These are phyloP conservation scores for Aspergillus quadrilineatus DNA, from an alignment of 2,329 filamentous ascomycete genomes.

Conservation along the genomic window DNA sequence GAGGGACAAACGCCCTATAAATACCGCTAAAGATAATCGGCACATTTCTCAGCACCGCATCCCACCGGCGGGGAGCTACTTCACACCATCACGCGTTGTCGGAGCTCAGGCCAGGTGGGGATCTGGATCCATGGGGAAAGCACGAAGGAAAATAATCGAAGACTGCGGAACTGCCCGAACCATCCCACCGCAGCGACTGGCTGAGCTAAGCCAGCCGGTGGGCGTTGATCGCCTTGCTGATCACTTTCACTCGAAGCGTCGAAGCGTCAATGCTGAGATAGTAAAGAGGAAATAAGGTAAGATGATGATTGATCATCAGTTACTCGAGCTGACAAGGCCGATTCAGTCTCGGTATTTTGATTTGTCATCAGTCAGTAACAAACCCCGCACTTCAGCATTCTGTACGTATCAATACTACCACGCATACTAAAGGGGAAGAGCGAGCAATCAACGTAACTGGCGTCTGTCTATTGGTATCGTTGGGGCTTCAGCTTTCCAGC, in stretches of 20 bases:
- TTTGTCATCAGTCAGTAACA: too few relatives aligned
- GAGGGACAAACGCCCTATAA: neutral
- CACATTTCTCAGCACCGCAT: neutral
- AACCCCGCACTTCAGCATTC: too few relatives aligned
- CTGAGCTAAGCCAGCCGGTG: neutral
- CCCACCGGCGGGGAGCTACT: neutral
- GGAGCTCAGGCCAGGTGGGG: neutral
- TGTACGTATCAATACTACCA: too few relatives aligned
- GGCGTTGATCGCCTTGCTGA: neutral
- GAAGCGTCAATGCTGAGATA: too few relatives aligned
- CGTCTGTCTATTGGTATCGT: too few relatives aligned
- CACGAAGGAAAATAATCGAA: neutral
- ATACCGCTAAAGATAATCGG: neutral
- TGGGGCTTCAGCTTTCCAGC: too few relatives aligned
- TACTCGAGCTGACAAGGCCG: too few relatives aligned
- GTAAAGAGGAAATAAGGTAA: too few relatives aligned
- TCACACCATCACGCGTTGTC: neutral
- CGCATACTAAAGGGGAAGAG: too few relatives aligned
- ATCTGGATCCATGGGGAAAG: neutral
- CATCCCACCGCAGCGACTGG: neutral
- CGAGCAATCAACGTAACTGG: too few relatives aligned
- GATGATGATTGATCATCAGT: too few relatives aligned
- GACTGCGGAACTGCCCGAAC: neutral
- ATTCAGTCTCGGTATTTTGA: too few relatives aligned
- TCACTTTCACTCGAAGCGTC: neutral